Conservation (phyloP, 2,329 filamentous ascomycete species). For the Microdochium nivale region DNA sequence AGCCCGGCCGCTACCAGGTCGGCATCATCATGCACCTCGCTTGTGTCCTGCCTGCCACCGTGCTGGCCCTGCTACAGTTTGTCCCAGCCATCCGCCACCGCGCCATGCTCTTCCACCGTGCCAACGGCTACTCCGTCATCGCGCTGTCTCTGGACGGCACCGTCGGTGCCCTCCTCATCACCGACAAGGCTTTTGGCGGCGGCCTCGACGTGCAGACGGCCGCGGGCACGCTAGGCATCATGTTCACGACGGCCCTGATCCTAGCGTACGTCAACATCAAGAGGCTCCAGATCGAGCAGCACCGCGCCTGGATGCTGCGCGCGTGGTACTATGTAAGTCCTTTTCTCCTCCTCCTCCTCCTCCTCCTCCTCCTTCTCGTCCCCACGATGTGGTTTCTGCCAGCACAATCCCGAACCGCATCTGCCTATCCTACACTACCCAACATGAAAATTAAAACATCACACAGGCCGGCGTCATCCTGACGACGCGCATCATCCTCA, state of each 20-base stretch:
- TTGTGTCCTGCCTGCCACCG: conserved; percentile 31
- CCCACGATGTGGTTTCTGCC: too few species aligned
- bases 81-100: conserved; percentile 37
- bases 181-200: conserved; percentile 43
- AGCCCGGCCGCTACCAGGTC: conserved; percentile 15
- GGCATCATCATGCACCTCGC: conserved; percentile 38
- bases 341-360: not conserved
- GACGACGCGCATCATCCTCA: conserved; percentile 39
- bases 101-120: conserved; percentile 44
- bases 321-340: conserved; percentile 37
- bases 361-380: not conserved
- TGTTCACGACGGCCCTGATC: conserved; percentile 31
- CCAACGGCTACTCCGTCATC: conserved; percentile 49
- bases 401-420: too few species aligned
- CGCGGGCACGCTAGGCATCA: conserved; percentile 32
- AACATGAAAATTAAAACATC: not conserved
- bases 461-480: conserved; percentile 38
- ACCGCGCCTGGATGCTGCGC: conserved; percentile 56
- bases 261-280: conserved; percentile 50
- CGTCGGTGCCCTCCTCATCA: conserved; percentile 44
- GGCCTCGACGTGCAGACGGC: conserved; percentile 37
- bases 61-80: conserved; percentile 40
- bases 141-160: conserved; percentile 36
- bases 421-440: too few species aligned
- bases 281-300: conserved; percentile 52